These are phyloP conservation scores for Beauveria australis DNA, from an alignment of 2,329 filamentous ascomycete genomes.

Conservation along the genomic window DNA sequence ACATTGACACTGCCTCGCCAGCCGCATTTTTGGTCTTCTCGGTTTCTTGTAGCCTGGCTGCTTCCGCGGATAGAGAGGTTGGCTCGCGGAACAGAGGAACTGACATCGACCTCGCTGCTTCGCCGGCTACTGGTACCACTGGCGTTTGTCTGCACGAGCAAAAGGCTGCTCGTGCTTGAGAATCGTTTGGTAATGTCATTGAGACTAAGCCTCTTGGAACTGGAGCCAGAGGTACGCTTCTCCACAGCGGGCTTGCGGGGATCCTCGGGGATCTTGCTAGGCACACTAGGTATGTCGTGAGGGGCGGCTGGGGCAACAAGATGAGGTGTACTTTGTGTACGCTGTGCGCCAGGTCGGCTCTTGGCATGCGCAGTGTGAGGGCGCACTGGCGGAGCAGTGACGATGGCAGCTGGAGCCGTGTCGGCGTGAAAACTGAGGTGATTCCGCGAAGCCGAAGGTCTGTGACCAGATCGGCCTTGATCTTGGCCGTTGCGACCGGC, in stretches of 20 bases:
- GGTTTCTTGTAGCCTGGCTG: constrained; percentile 22
- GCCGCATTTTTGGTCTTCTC: constrained; percentile 36
- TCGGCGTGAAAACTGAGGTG: constrained; percentile 25
- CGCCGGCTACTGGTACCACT: constrained; percentile 39
- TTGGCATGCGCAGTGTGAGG: constrained; percentile 48
- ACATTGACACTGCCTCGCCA: constrained; percentile 52
- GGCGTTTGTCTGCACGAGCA: constrained; percentile 51
- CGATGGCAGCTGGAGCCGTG: constrained; percentile 14
- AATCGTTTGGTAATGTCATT: constrained; percentile 53
- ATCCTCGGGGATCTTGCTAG: constrained; percentile 26
- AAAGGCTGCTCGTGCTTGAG: constrained; percentile 52
- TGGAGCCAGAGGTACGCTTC: constrained; percentile 45
- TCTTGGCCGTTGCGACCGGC: constrained; percentile 31
- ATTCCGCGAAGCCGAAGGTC: constrained; percentile 24
- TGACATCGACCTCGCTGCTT: constrained; percentile 37
- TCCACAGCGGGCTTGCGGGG: constrained; percentile 27
- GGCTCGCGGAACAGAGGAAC: constrained; percentile 26
- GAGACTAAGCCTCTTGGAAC: constrained; percentile 51
- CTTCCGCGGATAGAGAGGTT: constrained; percentile 36
- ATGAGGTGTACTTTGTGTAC: constrained; percentile 42
- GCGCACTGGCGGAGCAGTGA: constrained; percentile 25
- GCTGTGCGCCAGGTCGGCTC: constrained; percentile 35
- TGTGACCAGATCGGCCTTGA: constrained; percentile 22
- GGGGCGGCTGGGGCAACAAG: constrained; percentile 24
- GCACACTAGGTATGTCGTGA: constrained; percentile 17